These are phyloP conservation scores for Luvunga scandens DNA, from an alignment of 345 rosid genomes.

Conservation along the genomic window DNA sequence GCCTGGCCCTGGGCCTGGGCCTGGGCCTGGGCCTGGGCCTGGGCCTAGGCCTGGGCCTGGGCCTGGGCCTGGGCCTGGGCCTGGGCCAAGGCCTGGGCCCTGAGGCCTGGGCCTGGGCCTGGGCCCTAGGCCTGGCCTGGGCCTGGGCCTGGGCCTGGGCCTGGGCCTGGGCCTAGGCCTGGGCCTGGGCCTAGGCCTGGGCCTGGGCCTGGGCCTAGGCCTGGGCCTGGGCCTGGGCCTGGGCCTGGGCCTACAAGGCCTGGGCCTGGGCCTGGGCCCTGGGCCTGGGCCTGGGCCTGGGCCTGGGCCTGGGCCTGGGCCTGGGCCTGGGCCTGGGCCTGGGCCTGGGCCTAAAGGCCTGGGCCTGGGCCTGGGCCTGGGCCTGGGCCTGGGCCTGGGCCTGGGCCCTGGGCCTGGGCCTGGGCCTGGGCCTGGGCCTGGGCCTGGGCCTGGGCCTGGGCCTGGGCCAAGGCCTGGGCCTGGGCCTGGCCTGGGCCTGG, in stretches of 20 bases:
- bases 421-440: background rate
- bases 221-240: background rate
- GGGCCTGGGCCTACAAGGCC: too few relatives aligned
- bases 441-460: background rate
- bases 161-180: background rate
- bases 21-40: too few relatives aligned
- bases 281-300: constrained; percentile 4
- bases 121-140: constrained; percentile 5
- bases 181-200: too few relatives aligned
- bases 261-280: background rate
- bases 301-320: too few relatives aligned
- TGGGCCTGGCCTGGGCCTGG: background rate
- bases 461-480: background rate
- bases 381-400: background rate
- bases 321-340: constrained; percentile 6
- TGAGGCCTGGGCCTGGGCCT: background rate
- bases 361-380: background rate
- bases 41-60: too few relatives aligned
- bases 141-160: too few relatives aligned
- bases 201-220: too few relatives aligned
- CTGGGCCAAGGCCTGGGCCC: background rate
- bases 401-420: too few relatives aligned
- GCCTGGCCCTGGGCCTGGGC: too few relatives aligned
- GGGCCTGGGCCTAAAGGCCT: too few relatives aligned
- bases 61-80: background rate